Evolutionary conservation across 1,284 basidiomycete species (phyloP), one percentile per base, ranked within the genome.

Genomic region (Ceratobasidium sp.): DNA sequence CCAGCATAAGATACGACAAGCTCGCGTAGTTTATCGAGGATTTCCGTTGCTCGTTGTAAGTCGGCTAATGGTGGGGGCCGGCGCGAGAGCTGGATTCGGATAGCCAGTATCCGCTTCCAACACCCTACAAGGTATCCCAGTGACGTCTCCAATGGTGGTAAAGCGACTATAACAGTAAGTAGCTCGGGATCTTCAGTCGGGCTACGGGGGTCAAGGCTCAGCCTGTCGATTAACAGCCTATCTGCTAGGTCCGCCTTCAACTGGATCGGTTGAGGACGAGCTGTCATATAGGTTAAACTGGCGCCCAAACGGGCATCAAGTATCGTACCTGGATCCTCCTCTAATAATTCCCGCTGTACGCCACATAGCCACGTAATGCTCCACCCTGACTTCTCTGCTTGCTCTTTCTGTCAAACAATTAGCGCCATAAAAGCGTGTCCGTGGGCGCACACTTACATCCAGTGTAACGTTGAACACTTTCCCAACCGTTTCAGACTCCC

Each of bases 81-180:
- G 69, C 11, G 27, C 23, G 53, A 89, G 75, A 39, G 83, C 80
- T 64, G 59, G 29, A 82, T 79, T 71, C 85, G 85, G 4, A 82
- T 82, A 1, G 77, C 73, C 71, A 91, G 88, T 50, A 90, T 75
- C 23, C 94, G 84, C 77, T 91, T 94, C 96, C 96, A 99, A 74
- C 91, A 90, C 21, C 89, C 89, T 0, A 93, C 83, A 23, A 99
- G 83, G 76, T 95, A 99, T 75, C 98, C 94, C 73, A 95, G 95
- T 0, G 87, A 84, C 0, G 95, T 95, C 78, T 95, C 86, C 58
- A 87, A 79, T 13, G 85, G 75, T 2, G 93, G 92, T 25, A 97
- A 79, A 25, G 89, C 90, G 1, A 90, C 89, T 6, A 96, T 79
- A 3, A 95, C 87, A 0, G 87, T 83, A 16, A 91, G 79, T 74